Evolutionary conservation across 352 stramenopile genomes (phyloP), one percentile per base, ranked within the genome.

Genomic region (Globisporangium splendens): DNA sequence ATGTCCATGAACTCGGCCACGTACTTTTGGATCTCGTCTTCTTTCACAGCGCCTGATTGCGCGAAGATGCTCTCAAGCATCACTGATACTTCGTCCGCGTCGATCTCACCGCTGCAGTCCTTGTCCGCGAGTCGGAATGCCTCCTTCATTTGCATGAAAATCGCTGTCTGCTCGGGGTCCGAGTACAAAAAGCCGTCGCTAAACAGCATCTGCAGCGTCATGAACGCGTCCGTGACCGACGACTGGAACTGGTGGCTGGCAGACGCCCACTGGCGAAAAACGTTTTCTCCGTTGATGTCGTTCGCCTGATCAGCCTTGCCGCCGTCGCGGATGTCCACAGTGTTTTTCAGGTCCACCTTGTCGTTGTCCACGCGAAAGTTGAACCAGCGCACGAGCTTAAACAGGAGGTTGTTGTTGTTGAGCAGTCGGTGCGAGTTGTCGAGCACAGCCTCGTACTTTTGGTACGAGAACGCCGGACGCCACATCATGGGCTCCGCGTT

Each of bases 101-200:
- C 78, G 35, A 92, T 89, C 54, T 93, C 84, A 8, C 84, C 84
- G 38, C 80, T 91, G 61, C 84, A 88, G 44, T 93, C 84, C 60
- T 79, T 88, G 61, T 93, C 84, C 0, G 82, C 84, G 0, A 89
- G 56, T 10, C 84, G 75, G 60, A 93, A 93, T 0, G 84, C 84
- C 54, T 93, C 82, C 53, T 93, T 93, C 74, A 93, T 93, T 56
- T 93, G 84, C 84, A 93, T 90, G 62, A 92, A 93, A 52, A 93
- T 66, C 10, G 84, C 84, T 0, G 84, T 93, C 47, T 93, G 78
- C 21, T 93, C 84, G 24, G 79, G 74, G 31, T 93, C 78, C 0
- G 84, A 76, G 62, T 91, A 93, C 46, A 81, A 56, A 56, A 93
- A 93, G 10, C 73, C 70, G 10, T 91, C 79, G 22, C 82, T 70